Percentiles rank a stretch among this genome's conserved stretches.
Conservation (phyloP, 805 yeast genomes). For the Zygoascus bituminiphila region DNA sequence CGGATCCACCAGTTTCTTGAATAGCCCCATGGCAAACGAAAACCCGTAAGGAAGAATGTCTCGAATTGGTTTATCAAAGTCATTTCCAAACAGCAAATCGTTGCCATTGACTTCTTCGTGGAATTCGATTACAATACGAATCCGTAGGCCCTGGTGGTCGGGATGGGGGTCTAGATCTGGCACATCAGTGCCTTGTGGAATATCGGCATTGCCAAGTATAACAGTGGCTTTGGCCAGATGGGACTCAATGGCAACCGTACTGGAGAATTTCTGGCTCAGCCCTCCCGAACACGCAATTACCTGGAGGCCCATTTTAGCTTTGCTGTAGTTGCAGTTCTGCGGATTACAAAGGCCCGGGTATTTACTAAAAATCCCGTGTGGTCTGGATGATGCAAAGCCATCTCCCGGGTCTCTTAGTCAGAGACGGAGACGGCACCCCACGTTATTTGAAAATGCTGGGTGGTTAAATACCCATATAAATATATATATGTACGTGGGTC, state of each 20-base stretch:
- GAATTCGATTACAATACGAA: conserved; percentile 38
- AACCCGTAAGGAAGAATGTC: conserved; percentile 51
- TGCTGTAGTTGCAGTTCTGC: no score
- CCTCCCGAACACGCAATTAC: neutral
- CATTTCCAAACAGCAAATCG: conserved; percentile 60
- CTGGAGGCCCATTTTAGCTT: neutral
- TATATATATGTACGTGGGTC: neutral
- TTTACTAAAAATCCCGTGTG: neutral
- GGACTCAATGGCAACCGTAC: neutral
- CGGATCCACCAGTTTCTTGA: conserved; percentile 53
- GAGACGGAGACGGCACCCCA: neutral
- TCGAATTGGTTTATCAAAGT: conserved; percentile 49
- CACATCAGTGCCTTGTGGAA: neutral
- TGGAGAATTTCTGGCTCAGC: neutral
- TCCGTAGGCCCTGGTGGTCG: conserved; percentile 26
- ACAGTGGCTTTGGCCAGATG: neutral
- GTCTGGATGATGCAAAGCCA: neutral
- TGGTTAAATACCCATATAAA: neutral
- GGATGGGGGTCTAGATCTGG: neutral
- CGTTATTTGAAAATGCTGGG: no score
- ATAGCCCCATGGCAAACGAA: conserved; percentile 47
- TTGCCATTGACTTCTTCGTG: conserved; percentile 38
- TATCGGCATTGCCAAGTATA: neutral
- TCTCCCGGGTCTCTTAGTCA: neutral
- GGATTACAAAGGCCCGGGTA: neutral